Conservation (phyloP, 1,284 basidiomycete species). For the Ceratobasidium sp. region DNA sequence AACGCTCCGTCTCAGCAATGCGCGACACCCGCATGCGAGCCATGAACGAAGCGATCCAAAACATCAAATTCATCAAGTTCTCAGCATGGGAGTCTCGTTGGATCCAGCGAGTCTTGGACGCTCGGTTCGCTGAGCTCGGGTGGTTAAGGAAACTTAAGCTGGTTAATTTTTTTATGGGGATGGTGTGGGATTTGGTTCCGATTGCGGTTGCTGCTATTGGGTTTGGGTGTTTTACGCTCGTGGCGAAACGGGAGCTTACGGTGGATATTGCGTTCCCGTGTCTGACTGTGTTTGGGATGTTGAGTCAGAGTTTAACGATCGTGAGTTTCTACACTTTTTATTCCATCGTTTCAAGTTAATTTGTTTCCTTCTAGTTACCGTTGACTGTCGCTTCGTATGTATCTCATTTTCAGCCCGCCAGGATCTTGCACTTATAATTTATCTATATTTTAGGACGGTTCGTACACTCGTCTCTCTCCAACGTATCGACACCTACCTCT, state of each 20-base stretch:
- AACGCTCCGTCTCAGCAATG: constrained; percentile 63
- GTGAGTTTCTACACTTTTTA: background rate
- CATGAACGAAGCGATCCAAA: constrained; percentile 46
- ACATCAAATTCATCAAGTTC: constrained; percentile 48
- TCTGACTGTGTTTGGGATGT: constrained; percentile 38
- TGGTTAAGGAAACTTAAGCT: constrained; percentile 32
- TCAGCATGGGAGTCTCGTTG: constrained; percentile 46
- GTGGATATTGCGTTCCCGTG: constrained; percentile 47
- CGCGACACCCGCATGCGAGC: constrained; percentile 69
- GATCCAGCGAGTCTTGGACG: constrained; percentile 26
- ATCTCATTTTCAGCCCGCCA: background rate
- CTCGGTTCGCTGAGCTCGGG: constrained; percentile 35
- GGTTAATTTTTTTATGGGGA: background rate
- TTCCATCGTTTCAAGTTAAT: background rate
- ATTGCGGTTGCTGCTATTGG: constrained; percentile 40
- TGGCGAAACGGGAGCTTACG: constrained; percentile 33
- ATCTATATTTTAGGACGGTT: background rate
- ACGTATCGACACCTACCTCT: constrained; percentile 41
- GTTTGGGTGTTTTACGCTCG: constrained; percentile 42
- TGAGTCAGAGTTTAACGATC: constrained; percentile 38
- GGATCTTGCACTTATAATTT: constrained; percentile 2
- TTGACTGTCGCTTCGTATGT: constrained; percentile 44
- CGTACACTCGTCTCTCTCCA: constrained; percentile 22
- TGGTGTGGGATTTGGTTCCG: constrained; percentile 43
- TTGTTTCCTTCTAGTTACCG: constrained; percentile 37